Evolutionary conservation across 2,329 filamentous ascomycete genomes (phyloP).

Genomic region (Chaetothyriales sp.): DNA sequence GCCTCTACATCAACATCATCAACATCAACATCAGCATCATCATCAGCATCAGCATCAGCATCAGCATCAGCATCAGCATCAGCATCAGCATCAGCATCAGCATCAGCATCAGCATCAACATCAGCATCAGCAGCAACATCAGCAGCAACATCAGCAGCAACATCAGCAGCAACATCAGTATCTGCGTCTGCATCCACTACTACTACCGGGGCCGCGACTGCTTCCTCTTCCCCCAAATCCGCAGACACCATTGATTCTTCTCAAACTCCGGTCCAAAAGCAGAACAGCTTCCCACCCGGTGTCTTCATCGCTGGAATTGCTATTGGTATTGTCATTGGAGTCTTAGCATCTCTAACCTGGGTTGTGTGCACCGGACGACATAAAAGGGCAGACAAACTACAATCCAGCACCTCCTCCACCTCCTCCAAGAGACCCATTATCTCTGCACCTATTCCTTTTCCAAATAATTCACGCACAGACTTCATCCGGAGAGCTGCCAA

Average conservation of each 20-base stretch:
- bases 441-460: slow-evolving; percentile 12
- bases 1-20: too few species aligned
- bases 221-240: slow-evolving; percentile 7
- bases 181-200: slow-evolving; percentile 14
- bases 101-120: too few species aligned
- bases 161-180: slow-evolving; percentile 8
- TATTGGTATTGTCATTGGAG: slow-evolving; percentile 30
- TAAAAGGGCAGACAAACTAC: slow-evolving; percentile 4
- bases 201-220: slow-evolving; percentile 6
- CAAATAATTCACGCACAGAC: not conserved
- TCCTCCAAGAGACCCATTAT: slow-evolving; percentile 15
- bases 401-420: slow-evolving; percentile 4
- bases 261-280: slow-evolving; percentile 14
- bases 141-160: slow-evolving; percentile 11
- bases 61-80: too few species aligned
- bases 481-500: slow-evolving; percentile 13
- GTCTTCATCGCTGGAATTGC: slow-evolving; percentile 33
- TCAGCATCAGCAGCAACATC: too few species aligned
- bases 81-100: too few species aligned
- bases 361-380: slow-evolving; percentile 24
- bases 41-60: too few species aligned
- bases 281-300: slow-evolving; percentile 26
- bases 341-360: slow-evolving; percentile 40
- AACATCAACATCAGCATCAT: too few species aligned
- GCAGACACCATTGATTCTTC: slow-evolving; percentile 7